Conservation (phyloP, 2,329 filamentous ascomycete genomes). For the Ascochyta viciae-villosae region DNA sequence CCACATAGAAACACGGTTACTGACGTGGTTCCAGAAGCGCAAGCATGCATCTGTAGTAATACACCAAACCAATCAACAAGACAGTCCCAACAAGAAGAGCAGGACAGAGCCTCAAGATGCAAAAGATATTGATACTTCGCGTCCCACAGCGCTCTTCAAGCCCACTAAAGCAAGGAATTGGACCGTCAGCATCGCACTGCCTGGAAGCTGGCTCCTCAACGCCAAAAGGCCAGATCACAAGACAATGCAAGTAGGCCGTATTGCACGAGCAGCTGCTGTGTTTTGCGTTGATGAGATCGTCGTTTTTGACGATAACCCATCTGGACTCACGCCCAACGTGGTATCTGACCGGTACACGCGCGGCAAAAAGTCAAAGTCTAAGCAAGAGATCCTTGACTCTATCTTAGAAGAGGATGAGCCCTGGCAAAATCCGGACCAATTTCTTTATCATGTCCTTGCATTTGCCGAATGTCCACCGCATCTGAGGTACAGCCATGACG, state of each 20-base stretch:
- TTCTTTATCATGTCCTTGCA: constrained; percentile 77
- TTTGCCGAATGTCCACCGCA: constrained; percentile 87
- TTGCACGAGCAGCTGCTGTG: constrained; percentile 81
- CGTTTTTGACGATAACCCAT: constrained; percentile 76
- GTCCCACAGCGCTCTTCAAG: constrained; percentile 72
- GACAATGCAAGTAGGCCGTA: constrained; percentile 73
- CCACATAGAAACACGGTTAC: background rate
- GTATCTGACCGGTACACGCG: constrained; percentile 30
- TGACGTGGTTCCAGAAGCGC: constrained; percentile 27
- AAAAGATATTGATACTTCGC: constrained; percentile 61
- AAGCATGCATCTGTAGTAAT: constrained; percentile 30
- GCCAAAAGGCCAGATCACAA: constrained; percentile 77
- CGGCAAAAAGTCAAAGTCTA: constrained; percentile 32
- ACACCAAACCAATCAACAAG: constrained; percentile 22
- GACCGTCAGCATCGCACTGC: constrained; percentile 79
- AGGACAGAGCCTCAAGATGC: constrained; percentile 20
- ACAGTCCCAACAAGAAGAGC: constrained; percentile 27
- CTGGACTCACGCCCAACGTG: constrained; percentile 32
- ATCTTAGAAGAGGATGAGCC: constrained; percentile 55
- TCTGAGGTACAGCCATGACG: constrained; percentile 54
- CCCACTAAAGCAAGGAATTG: constrained; percentile 70
- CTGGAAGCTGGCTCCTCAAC: constrained; percentile 72
- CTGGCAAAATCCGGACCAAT: constrained; percentile 78
- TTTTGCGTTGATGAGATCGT: constrained; percentile 87
- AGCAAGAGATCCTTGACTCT: constrained; percentile 51